These are phyloP conservation scores for Myrmaecium sp. DNA, from an alignment of 2,329 filamentous ascomycete genomes.

Conservation along the genomic window DNA sequence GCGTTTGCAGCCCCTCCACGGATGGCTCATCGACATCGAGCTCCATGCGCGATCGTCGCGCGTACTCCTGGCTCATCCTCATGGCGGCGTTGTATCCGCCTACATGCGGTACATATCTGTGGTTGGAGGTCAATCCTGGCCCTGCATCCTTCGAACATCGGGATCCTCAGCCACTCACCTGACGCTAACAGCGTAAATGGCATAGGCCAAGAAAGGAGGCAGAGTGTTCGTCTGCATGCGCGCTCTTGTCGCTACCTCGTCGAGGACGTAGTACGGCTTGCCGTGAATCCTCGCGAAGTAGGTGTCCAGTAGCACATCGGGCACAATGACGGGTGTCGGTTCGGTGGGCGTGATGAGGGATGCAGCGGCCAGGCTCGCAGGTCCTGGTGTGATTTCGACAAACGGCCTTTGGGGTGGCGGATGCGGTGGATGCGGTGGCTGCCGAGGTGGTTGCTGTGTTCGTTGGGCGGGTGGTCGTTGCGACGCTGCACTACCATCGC, in stretches of 20 bases:
- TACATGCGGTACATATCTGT: slow-evolving; percentile 51
- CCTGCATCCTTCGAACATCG: too few species aligned
- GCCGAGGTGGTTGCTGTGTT: too few species aligned
- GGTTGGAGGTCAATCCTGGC: too few species aligned
- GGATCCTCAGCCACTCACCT: too few species aligned
- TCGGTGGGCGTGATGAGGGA: slow-evolving; percentile 21
- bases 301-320: slow-evolving; percentile 52
- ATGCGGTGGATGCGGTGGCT: too few species aligned
- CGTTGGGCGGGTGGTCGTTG: slow-evolving; percentile 1
- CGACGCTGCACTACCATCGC: background rate
- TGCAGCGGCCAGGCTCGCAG: slow-evolving; percentile 9
- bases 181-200: slow-evolving; percentile 33
- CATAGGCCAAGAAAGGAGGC: slow-evolving; percentile 31
- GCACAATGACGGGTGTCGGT: slow-evolving; percentile 31
- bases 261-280: slow-evolving; percentile 67
- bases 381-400: slow-evolving; percentile 12
- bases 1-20: slow-evolving; percentile 58
- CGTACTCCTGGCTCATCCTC: slow-evolving; percentile 55
- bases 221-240: slow-evolving; percentile 52
- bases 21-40: slow-evolving; percentile 69
- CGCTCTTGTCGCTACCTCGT: slow-evolving; percentile 59
- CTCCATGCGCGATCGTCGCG: slow-evolving; percentile 48
- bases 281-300: slow-evolving; percentile 69
- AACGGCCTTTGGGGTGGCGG: slow-evolving; percentile 8
- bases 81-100: slow-evolving; percentile 51